A percentile compares a stretch with the other conserved stretches of the same genome.
Conservation (phyloP, 2,329 filamentous ascomycete species). For the Emmonsiellopsis sp. region DNA sequence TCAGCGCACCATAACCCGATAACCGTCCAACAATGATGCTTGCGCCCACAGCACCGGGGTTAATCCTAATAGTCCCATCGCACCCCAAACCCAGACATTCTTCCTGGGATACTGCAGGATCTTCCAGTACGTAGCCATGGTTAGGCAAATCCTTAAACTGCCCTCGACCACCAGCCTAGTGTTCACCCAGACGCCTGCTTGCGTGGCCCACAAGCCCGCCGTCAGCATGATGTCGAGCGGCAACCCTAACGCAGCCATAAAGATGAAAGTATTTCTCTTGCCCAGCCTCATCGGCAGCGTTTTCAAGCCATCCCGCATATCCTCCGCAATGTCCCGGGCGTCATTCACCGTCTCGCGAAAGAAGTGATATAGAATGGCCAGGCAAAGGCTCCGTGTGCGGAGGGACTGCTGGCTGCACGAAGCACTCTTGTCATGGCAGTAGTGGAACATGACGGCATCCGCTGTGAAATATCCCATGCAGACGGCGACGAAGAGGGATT, state of each 20-base stretch:
- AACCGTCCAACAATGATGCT: neutral
- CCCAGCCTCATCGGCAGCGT: neutral
- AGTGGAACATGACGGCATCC: neutral
- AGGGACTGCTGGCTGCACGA: neutral
- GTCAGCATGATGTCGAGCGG: neutral
- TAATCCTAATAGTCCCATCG: neutral
- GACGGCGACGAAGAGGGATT: neutral
- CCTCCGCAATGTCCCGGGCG: neutral
- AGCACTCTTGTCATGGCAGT: neutral
- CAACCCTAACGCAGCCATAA: neutral
- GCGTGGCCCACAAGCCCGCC: neutral
- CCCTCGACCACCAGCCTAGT: neutral
- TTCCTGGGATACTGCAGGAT: neutral
- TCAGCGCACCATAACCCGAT: no score
- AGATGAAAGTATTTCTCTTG: neutral
- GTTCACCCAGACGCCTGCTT: neutral
- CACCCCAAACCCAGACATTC: neutral
- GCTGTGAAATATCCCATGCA: neutral
- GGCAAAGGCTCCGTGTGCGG: neutral
- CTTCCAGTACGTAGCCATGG: neutral
- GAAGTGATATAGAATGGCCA: neutral
- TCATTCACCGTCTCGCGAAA: neutral
- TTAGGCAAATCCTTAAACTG: neutral
- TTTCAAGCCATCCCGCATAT: neutral
- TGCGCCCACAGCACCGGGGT: neutral